Evolutionary conservation across 2,329 filamentous ascomycete species (phyloP), one percentile per base, ranked within the genome.

Genomic region (Pyrenochaeta sp.): DNA sequence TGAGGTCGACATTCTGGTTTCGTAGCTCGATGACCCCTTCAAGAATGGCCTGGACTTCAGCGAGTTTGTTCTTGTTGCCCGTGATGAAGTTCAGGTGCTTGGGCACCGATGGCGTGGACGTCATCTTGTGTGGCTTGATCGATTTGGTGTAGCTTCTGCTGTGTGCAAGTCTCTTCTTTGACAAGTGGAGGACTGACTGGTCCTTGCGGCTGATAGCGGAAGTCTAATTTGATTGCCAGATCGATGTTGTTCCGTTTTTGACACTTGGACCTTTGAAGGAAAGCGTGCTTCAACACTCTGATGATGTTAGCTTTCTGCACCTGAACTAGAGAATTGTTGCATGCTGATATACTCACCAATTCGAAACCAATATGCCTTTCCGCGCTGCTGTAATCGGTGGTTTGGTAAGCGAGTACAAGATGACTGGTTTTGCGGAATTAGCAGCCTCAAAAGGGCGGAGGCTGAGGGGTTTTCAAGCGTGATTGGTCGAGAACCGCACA

Each of bases 21-120:
- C 85, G 83, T 36, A 99, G 83, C 59, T 88, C 82, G 61, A 97
- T 89, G 30, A 80, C 79, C 53, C 84, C 85, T 7, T 85, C 82
- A 2, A 99, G 84, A 66, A 99, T 97, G 15, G 90, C 89, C 76
- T 90, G 87, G 63, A 97, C 68, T 80, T 99, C 95, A 51, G 83
- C 81, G 50, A 99, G 84, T 81, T 99, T 99, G 81, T 97, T 96
- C 71, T 89, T 87, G 79, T 99, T 99, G 77, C 94, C 90, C 1
- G 94, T 98, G 73, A 99, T 96, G 81, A 99, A 99, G 78, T 96
- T 93, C 62, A 99, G 80, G 59, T 82, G 77, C 62, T 81, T 79
- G 37, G 78, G 75, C 10, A 64, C 53, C 11, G 49, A 36, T 21
- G 64, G 46, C 4, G 61, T 54, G 18, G 59, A 57, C 3, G 63